phyloP scores from a whole-genome alignment of 148 eudicot species.

The Spergularia bocconei region DNA sequence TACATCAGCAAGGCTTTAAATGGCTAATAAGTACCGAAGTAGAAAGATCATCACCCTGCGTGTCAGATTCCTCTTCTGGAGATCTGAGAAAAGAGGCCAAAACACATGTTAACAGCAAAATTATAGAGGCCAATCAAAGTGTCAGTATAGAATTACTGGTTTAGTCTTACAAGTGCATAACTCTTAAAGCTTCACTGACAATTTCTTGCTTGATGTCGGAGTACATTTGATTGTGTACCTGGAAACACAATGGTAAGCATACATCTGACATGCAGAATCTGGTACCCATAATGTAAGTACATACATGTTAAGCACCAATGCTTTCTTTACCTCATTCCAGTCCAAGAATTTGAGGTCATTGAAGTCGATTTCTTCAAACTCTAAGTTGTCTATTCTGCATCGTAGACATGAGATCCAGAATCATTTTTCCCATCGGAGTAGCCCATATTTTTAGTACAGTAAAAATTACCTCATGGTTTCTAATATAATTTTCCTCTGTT shows the following conservation, averaged over 20 bases:
- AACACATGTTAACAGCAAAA: not conserved
- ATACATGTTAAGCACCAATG: not conserved
- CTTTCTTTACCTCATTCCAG: conserved; percentile 12
- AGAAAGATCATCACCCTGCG: conserved; percentile 11
- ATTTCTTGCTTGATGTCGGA: conserved; percentile 9
- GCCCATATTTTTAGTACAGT: not conserved
- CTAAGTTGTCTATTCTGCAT: conserved; percentile 18
- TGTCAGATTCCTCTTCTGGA: conserved; percentile 2
- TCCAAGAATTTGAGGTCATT: not conserved
- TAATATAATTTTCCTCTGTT: conserved; percentile 6
- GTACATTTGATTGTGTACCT: conserved; percentile 7
- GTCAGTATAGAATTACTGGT: not conserved
- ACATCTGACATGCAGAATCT: not conserved
- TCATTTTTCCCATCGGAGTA: conserved; percentile 8
- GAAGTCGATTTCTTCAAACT: conserved; percentile 11
- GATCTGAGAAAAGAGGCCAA: not conserved
- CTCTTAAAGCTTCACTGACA: conserved; percentile 12
- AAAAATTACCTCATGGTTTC: conserved; percentile 13
- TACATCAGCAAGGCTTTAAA: not conserved
- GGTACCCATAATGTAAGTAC: not conserved
- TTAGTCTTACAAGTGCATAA: conserved; percentile 1
- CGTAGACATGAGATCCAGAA: not conserved
- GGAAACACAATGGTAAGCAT: not conserved
- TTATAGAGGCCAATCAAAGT: not conserved
- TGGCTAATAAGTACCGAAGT: not conserved